Evolutionary conservation across 768 basidiomycete species (phyloP).

Genomic region (Butyriboletus loyo): DNA sequence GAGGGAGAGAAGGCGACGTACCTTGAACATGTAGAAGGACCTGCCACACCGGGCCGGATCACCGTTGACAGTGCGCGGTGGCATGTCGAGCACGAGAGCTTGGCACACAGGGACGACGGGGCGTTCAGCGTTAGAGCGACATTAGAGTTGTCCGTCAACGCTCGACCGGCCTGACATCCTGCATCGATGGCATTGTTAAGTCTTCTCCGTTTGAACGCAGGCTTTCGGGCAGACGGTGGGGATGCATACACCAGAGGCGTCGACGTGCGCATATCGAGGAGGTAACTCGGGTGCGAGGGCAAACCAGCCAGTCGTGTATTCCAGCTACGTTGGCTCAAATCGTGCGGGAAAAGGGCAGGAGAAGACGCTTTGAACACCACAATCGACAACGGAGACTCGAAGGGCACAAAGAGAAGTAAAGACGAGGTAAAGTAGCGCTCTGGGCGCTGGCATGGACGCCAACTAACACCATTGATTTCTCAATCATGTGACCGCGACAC

Average conservation of each 20-base stretch:
- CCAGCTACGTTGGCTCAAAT: background rate
- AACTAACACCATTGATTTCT: constrained; percentile 20
- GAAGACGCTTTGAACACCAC: background rate
- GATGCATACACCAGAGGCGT: constrained; percentile 10
- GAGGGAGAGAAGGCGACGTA: background rate
- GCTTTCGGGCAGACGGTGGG: constrained; percentile 16
- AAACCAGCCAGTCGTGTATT: background rate
- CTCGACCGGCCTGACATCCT: constrained; percentile 13
- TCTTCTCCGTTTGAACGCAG: constrained; percentile 25
- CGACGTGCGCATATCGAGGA: constrained; percentile 17
- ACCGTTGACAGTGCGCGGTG: constrained; percentile 25
- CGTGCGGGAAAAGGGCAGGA: background rate
- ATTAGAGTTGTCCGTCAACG: constrained; percentile 21
- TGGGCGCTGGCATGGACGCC: background rate
- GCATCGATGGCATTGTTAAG: constrained; percentile 18
- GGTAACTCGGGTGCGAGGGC: background rate
- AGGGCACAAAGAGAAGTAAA: background rate
- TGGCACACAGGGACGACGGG: constrained; percentile 4
- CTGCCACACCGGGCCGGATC: constrained; percentile 14
- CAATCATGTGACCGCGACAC: constrained; percentile 27
- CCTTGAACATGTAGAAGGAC: constrained; percentile 21
- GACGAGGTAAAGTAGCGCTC: background rate
- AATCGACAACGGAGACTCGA: background rate
- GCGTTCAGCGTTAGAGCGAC: background rate
- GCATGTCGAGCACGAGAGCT: constrained; percentile 30